Evolutionary conservation across 345 rosid species (phyloP).

Genomic region (Gossypium ekmanianum): DNA sequence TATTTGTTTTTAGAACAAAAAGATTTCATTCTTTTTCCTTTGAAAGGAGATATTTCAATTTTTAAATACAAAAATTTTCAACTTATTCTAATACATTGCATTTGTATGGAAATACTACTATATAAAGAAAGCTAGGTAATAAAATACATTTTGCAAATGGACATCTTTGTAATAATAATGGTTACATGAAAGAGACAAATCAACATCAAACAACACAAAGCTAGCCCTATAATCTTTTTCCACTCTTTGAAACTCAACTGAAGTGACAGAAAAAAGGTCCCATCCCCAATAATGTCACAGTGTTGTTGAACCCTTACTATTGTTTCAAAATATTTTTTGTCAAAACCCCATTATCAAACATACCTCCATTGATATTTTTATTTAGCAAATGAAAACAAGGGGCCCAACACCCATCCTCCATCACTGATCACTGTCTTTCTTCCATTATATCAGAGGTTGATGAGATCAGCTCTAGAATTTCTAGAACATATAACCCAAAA

Average conservation of each 20-base stretch:
- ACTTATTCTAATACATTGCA: too few species aligned
- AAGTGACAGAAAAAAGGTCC: not conserved
- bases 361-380: not conserved
- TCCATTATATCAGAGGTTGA: too few species aligned
- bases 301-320: not conserved
- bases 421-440: too few species aligned
- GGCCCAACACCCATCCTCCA: not conserved
- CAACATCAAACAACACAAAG: not conserved
- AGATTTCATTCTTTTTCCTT: too few species aligned
- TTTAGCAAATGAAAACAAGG: not conserved
- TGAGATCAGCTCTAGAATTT: constrained; percentile 12
- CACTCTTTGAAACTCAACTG: not conserved
- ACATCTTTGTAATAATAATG: not conserved
- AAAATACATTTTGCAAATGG: too few species aligned
- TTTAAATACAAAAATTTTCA: too few species aligned
- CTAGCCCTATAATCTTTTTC: not conserved
- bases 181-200: constrained; percentile 10
- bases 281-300: not conserved
- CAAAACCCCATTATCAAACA: not conserved
- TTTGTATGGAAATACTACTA: too few species aligned
- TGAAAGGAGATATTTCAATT: too few species aligned
- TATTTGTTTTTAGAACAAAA: too few species aligned
- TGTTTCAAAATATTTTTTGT: not conserved
- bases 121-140: too few species aligned
- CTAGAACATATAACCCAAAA: not conserved